A percentile compares a stretch with the other conserved stretches of the same genome.
These are phyloP conservation scores for Flaveria trinervia DNA, from an alignment of 129 eudicot species.

Conservation along the genomic window DNA sequence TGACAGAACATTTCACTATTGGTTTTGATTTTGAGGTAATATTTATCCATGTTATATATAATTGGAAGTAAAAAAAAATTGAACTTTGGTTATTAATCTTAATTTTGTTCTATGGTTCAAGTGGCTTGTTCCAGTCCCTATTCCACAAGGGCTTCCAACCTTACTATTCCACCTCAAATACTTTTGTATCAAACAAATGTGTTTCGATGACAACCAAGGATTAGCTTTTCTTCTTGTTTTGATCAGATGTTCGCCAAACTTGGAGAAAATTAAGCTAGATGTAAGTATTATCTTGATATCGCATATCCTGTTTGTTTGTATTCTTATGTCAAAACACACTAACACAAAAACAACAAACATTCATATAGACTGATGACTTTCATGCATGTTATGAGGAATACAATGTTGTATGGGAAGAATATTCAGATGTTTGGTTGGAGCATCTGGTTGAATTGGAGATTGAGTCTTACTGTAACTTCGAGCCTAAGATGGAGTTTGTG, in stretches of 20 bases:
- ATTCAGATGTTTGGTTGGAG: background rate
- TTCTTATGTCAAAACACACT: background rate
- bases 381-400: background rate
- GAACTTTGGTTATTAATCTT: constrained; percentile 1
- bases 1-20: background rate
- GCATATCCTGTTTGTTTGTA: background rate
- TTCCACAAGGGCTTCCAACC: constrained; percentile 15
- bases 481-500: constrained; percentile 2
- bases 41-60: background rate
- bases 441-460: background rate
- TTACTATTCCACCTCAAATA: constrained; percentile 18
- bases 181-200: background rate
- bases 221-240: background rate
- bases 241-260: constrained; percentile 19
- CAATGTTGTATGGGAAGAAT: background rate
- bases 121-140: background rate
- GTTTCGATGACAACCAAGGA: background rate
- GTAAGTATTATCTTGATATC: background rate
- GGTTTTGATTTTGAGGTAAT: background rate
- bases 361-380: background rate
- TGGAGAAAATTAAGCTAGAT: constrained; percentile 23
- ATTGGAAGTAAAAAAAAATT: background rate
- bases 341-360: background rate
- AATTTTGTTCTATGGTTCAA: constrained; percentile 3
- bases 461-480: background rate